Percentiles rank a stretch among this genome's conserved stretches.
Evolutionary conservation across 1,284 basidiomycete genomes (phyloP).

Genomic region (Ustilago trichophora): DNA sequence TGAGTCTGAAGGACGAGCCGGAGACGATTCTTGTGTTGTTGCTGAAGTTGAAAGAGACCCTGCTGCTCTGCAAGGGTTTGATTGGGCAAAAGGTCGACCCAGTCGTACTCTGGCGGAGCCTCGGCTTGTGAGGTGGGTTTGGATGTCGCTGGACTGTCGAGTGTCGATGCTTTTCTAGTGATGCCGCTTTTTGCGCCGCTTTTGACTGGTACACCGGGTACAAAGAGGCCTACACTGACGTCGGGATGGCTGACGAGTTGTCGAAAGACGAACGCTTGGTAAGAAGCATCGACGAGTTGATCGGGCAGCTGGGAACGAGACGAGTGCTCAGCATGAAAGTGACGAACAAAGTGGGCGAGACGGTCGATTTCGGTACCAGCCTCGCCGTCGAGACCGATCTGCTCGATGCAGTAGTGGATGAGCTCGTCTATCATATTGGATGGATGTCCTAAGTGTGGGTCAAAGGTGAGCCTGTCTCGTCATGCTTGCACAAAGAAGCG

Average conservation of each 20-base stretch:
- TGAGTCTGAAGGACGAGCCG: slow-evolving; percentile 79
- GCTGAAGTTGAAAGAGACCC: slow-evolving; percentile 69
- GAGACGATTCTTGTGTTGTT: slow-evolving; percentile 69
- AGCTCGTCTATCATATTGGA: slow-evolving; percentile 76
- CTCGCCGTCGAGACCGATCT: slow-evolving; percentile 84
- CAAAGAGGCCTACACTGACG: slow-evolving; percentile 73
- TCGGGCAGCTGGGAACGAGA: slow-evolving; percentile 64
- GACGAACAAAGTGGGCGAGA: slow-evolving; percentile 74
- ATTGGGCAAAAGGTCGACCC: slow-evolving; percentile 32
- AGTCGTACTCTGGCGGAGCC: slow-evolving; percentile 10
- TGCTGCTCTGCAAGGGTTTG: slow-evolving; percentile 18
- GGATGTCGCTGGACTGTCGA: slow-evolving; percentile 8
- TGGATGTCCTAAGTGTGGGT: too few relatives aligned
- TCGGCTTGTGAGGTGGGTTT: slow-evolving; percentile 1
- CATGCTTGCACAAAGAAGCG: too few relatives aligned
- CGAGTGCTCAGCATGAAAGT: slow-evolving; percentile 71
- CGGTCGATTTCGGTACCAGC: slow-evolving; percentile 78
- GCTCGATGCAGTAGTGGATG: slow-evolving; percentile 76
- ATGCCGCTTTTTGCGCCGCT: slow-evolving; percentile 23
- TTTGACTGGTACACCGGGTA: slow-evolving; percentile 13
- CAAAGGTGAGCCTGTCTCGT: too few relatives aligned
- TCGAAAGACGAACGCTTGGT: slow-evolving; percentile 82
- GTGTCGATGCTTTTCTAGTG: not conserved
- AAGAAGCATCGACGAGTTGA: slow-evolving; percentile 78
- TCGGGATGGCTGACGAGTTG: slow-evolving; percentile 77